Conservation (phyloP, 345 rosid species). For the Lagerstroemia speciosa region DNA sequence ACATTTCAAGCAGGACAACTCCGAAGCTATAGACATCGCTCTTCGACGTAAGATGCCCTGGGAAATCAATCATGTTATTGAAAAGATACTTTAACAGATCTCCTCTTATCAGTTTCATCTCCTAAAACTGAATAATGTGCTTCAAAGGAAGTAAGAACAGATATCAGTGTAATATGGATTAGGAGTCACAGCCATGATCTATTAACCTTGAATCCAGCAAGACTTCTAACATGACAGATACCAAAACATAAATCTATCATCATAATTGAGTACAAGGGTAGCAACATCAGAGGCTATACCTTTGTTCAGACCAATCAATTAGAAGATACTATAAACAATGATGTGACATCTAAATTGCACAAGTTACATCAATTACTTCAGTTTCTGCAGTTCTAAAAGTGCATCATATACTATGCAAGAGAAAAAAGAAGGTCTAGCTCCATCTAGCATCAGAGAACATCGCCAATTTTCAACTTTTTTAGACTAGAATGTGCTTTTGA, state of each 20-base stretch:
- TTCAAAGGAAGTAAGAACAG: not conserved
- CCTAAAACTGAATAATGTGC: not conserved
- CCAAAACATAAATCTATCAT: not conserved
- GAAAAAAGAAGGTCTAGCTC: not conserved
- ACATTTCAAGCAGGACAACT: constrained; percentile 77
- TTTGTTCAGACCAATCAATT: not conserved
- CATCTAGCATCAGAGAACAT: not conserved
- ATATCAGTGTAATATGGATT: not conserved
- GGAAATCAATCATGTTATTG: not conserved
- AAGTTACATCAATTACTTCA: not conserved
- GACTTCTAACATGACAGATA: not conserved
- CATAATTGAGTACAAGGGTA: not conserved
- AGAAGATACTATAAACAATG: not conserved
- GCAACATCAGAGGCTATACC: not conserved
- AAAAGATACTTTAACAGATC: not conserved
- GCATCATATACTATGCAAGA: not conserved
- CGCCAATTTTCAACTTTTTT: too few species aligned
- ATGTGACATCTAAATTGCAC: not conserved
- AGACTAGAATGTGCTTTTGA: not conserved
- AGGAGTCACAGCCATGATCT: too few species aligned
- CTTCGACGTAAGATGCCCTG: constrained; percentile 73
- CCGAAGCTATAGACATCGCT: constrained; percentile 86
- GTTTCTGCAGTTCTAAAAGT: not conserved
- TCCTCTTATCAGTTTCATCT: not conserved
- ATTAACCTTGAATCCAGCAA: too few species aligned